Evolutionary conservation across 1,284 basidiomycete species (phyloP), one percentile per base, ranked within the genome.

Genomic region (Melampsora abietis-canadensis): DNA sequence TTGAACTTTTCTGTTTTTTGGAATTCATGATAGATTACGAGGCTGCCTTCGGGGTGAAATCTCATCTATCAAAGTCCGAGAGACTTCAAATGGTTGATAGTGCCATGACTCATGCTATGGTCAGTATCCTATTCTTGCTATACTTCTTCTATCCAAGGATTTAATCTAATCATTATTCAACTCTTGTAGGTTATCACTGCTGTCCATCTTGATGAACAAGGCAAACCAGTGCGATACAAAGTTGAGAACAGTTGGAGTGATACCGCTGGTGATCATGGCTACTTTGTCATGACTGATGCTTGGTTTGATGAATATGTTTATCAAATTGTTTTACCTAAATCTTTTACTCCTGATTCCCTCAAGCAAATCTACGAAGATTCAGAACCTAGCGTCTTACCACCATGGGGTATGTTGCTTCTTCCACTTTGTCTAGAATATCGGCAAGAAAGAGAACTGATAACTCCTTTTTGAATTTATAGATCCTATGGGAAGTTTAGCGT

Each of bases 221-320:
- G 92, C 63, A 87, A 87, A 75, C 89, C 92, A 0, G 83, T 94
- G 40, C 86, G 92, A 14, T 98, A 92, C 86, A 91, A 92, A 82
- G 91, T 97, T 14, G 94, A 98, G 85, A 98, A 98, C 84, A 90
- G 88, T 10, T 98, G 94, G 95, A 90, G 92, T 30, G 87, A 88
- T n/a, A 84, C 84, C 0, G 86, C 85, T 0, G 92, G 94, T 24
- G 86, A 92, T 77, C 89, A 93, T 79, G 94, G 93, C 57, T 97
- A 89, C 84, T 94, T 91, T 84, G 88, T 95, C 78, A 95, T 95
- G 81, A 79, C 79, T 3, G 79, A 81, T 60, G 54, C 19, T 57
- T 97, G 94, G 94, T 97, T 97, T 83, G 88, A 90, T 76, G 86
- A 97, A 88, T 92, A 82, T 78, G 90, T 87, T 44, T 94, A 91